A percentile compares a stretch with the other conserved stretches of the same genome.
These are phyloP conservation scores for Geosmithia putterillii DNA, from an alignment of 2,329 filamentous ascomycete genomes.

Conservation along the genomic window DNA sequence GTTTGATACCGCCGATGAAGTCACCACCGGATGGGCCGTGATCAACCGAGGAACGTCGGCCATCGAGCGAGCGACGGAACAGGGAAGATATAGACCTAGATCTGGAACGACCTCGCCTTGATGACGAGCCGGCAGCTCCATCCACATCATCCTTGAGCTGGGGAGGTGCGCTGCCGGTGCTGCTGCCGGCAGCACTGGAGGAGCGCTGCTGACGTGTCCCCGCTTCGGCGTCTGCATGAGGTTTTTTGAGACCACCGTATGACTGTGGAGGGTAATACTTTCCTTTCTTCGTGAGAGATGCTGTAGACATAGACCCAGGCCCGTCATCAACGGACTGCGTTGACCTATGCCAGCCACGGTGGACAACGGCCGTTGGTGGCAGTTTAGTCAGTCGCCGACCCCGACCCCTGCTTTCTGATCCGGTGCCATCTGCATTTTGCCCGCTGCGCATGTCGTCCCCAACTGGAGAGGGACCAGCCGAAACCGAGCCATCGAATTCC, in stretches of 20 bases:
- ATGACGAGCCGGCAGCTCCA: background rate
- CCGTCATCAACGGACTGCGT: background rate
- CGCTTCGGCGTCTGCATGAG: background rate
- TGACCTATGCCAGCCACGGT: background rate
- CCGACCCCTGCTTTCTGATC: no score
- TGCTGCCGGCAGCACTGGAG: background rate
- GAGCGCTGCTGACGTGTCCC: background rate
- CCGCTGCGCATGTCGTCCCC: background rate
- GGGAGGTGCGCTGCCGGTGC: background rate
- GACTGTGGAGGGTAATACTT: constrained; percentile 1
- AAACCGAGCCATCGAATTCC: background rate
- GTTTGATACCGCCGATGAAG: constrained; percentile 28
- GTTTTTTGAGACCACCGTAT: background rate
- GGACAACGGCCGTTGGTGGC: background rate
- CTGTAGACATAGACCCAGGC: background rate
- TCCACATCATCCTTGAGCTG: background rate
- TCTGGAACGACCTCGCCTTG: background rate
- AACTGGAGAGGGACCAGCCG: background rate
- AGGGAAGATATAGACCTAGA: constrained; percentile 23
- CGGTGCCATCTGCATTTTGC: no score
- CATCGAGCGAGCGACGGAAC: constrained; percentile 20
- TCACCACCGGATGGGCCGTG: constrained; percentile 9
- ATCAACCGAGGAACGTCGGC: constrained; percentile 18
- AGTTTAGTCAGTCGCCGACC: background rate
- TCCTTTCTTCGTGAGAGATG: background rate